Evolutionary conservation across 1,139 yeast genomes (phyloP), one percentile per base, ranked within the genome.

Genomic region (Nadsonia starkeyi-henricii): DNA sequence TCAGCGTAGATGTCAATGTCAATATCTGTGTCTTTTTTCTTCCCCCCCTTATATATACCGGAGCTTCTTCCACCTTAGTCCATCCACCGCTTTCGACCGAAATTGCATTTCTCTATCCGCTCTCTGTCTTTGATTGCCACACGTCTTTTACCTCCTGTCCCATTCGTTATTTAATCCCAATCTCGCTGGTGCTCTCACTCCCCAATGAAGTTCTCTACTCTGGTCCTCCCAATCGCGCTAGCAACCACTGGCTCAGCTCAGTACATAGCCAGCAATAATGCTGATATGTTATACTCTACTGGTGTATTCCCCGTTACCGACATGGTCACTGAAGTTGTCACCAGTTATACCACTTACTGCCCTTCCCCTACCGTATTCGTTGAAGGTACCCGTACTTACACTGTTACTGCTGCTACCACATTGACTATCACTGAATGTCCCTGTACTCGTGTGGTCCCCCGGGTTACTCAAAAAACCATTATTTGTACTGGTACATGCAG

Each of bases 361-460:
- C 71, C 72, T 46, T 58, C 56, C 54, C 58, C 72, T 48, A 68
- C 73, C 62, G 62, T 67, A 55, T 52, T 67, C 51, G 60, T 64
- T 45, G 66, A 65, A 61, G 64, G 63, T 58, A 58, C 55, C 62
- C 51, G 55, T 52, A 66, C 70, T 54, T 64, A 62, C 62, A 62
- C 68, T 51, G 71, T 68, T 54, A 60, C 71, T 50, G 64, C 54
- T 54, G 65, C 73, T 55, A 67, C 70, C 55, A 67, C 72, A 54
- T 56, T 69, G 51, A 69, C 73, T 55, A 59, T 68, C 61, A 68
- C 70, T 54, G 62, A 67, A 63, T 67, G 72, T 63, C 70, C 71
- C 45, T 81, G 86, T 70, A 75, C 83, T 56, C 65, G 79, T 56
- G 72, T 77, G n/a, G 57, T 68, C 70, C 61, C 66, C 30, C 33